These are phyloP conservation scores for Thalia dealbata DNA, from an alignment of 176 grass and related monocot genomes.

Conservation along the genomic window DNA sequence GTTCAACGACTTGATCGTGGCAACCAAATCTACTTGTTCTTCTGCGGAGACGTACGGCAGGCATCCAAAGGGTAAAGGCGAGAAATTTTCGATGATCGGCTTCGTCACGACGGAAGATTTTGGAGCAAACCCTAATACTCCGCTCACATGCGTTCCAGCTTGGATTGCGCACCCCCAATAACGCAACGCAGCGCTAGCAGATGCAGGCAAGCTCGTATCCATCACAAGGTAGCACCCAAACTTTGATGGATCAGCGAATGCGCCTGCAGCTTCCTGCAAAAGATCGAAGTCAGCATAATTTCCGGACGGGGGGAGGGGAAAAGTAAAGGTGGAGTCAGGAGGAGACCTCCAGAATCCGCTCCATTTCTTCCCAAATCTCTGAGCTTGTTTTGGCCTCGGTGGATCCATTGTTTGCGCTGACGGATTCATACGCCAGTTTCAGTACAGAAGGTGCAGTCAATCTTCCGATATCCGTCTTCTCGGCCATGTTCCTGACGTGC, in stretches of 20 bases:
- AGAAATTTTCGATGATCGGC: conserved; percentile 46
- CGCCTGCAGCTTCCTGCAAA: conserved; percentile 47
- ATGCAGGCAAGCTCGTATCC: conserved; percentile 38
- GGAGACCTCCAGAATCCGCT: conserved; percentile 57
- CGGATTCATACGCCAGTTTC: conserved; percentile 70
- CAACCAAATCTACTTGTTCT: conserved; percentile 34
- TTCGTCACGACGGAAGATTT: conserved; percentile 33
- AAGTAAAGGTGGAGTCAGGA: neutral
- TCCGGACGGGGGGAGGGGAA: neutral
- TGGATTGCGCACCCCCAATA: conserved; percentile 97
- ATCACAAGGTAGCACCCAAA: conserved; percentile 76
- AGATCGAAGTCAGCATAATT: conserved; percentile 5
- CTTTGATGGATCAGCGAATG: conserved; percentile 59
- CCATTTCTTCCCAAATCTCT: conserved; percentile 80
- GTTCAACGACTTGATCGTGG: conserved; percentile 28
- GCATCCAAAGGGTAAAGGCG: conserved; percentile 50
- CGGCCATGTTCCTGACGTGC: conserved; percentile 54
- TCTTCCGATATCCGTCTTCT: conserved; percentile 94
- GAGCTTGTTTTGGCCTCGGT: conserved; percentile 57
- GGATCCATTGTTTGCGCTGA: conserved; percentile 43
- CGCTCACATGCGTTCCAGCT: conserved; percentile 63
- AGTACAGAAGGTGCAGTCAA: conserved; percentile 69
- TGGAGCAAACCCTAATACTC: conserved; percentile 62
- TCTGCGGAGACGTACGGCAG: conserved; percentile 43
- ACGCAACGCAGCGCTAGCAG: conserved; percentile 51